These are phyloP conservation scores for Quercus lobata DNA, from an alignment of 331 rosid species.

Conservation along the genomic window DNA sequence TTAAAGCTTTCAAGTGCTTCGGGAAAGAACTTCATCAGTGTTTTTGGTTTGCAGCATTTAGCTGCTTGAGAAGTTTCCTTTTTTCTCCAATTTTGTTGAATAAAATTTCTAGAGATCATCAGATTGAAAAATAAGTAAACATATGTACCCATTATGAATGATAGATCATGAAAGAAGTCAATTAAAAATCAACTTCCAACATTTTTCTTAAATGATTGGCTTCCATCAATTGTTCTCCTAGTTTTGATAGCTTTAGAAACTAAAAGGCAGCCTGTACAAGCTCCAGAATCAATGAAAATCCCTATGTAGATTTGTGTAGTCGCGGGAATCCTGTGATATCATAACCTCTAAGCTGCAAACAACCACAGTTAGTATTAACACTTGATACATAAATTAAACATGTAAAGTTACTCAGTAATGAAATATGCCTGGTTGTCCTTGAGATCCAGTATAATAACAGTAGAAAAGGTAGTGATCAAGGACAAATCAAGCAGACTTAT, in stretches of 20 bases:
- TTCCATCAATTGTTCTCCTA: neutral
- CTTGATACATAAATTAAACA: neutral
- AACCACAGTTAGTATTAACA: constrained; percentile 24
- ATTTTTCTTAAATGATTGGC: neutral
- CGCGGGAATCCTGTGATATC: constrained; percentile 88
- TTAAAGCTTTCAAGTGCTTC: too few species aligned
- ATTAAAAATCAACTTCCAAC: neutral
- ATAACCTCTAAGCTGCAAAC: constrained; percentile 78
- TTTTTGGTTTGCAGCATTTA: too few species aligned
- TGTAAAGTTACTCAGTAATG: neutral
- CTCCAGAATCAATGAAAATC: constrained; percentile 11
- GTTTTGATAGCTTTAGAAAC: neutral
- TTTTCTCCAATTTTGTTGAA: too few species aligned
- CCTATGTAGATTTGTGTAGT: constrained; percentile 34
- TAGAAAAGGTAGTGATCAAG: neutral
- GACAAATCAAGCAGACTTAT: neutral
- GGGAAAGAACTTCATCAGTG: too few species aligned
- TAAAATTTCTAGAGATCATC: too few species aligned
- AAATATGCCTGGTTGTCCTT: neutral
- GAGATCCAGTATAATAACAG: neutral
- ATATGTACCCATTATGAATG: neutral
- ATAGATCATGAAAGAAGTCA: neutral
- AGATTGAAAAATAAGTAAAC: neutral
- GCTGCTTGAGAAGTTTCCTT: too few species aligned
- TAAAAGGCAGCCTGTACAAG: constrained; percentile 9